Evolutionary conservation across 805 yeast genomes (phyloP), one percentile per base, ranked within the genome.

Genomic region (Candida pini): DNA sequence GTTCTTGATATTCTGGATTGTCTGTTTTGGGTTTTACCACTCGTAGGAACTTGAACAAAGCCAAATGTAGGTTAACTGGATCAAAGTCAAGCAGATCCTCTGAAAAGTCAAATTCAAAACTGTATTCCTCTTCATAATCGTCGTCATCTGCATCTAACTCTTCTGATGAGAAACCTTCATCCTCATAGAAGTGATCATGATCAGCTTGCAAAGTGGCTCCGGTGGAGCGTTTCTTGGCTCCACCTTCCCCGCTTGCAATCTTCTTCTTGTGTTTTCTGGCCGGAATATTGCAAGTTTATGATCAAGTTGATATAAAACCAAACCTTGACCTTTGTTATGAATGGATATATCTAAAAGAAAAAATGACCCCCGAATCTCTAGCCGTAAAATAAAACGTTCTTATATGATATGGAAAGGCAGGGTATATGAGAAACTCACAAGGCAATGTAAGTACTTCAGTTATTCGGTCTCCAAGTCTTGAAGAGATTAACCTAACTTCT

Each of bases 1-100:
- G 23, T 9, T 38, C 44, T 20, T 36, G 33, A 12, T 33, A 19
- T 4, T 19, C 26, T 9, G 14, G 26, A 6, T 30, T 8, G 25
- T 39, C 38, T 2, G 5, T 14, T 3, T 33, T 19, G 3, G 54
- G 51, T 1, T 45, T 37, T 2, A 39, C 29, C 2, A 62, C 38
- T 3, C 49, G 46, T 14, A 62, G 35, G 2, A 60, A 35, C 26
- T 47, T 49, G 24, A 47, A 46, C 2, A 65, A 25, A 0, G 60
- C 57, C 18, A 34, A 21, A 37, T 65, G 69, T 21, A 63, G 39
- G 26, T 51, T 56, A 5, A 40, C 36, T 1, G 60, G 45, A 31
- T 53, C 49, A 24, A 53, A 47, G 1, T 48, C 44, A 28, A 45
- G 42, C 5, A 47, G 44, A 5, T 45, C 40, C 9, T 37, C 35